Evolutionary conservation across 1,284 basidiomycete genomes (phyloP), one percentile per base, ranked within the genome.

Genomic region (Fomitopsis betulina): DNA sequence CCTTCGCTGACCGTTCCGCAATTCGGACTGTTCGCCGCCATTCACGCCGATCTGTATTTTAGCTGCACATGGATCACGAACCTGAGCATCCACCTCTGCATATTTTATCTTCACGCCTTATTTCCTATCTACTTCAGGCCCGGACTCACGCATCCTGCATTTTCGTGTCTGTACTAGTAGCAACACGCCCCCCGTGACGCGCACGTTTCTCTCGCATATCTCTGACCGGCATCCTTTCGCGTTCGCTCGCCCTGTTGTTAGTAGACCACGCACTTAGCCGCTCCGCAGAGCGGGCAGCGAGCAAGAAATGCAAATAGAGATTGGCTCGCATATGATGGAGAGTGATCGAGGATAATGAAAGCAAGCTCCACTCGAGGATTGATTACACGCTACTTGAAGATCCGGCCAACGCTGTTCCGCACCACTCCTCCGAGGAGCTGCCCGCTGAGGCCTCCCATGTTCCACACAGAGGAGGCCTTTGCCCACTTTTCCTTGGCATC

Each of bases 401-500:
- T 77, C 60, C 84, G 81, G 15, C 91, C 87, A n/a, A 95, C 82
- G 52, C 89, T 83, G 69, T 85, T 91, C 74, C 88, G 90, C 42
- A 96, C 84, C 5, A 88, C 85, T 9, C 91, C 85, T 2, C 87
- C 85, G 33, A 95, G 71, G 37, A 96, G 73, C 67, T 91, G 89
- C 9, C 91, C 88, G 2, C 93, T 90, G 52, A 95, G 72, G 0
- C 91, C 87, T 43, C 89, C 87, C 61, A 92, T 70, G 63, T 73
- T 75, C 83, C 89, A 91, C 37, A 78, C 80, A 2, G 83, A 82
- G 17, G 84, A 76, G 17, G 83, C 81, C 62, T 82, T 85, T 2
- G 91, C 91, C 91, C 90, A 94, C 58, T 85, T 84, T 68, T 86
- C 81, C 72, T 95, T 94, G 33, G 93, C 89, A 67, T 96, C 93